These are phyloP conservation scores for Carpinus fangiana DNA, from an alignment of 306 rosid genomes.

Conservation along the genomic window DNA sequence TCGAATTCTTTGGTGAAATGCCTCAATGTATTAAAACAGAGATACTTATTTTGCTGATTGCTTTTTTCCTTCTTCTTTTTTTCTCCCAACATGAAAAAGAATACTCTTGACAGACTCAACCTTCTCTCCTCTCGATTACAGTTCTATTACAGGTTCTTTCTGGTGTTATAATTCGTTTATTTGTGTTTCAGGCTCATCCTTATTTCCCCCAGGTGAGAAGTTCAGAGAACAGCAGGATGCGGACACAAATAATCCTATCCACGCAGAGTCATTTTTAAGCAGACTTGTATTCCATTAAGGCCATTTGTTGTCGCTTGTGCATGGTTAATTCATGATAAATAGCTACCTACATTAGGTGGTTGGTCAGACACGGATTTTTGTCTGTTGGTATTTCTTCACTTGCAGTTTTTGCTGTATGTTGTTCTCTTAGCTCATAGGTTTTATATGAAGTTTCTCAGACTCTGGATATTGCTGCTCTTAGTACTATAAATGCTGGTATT, in stretches of 20 bases:
- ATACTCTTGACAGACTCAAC: not conserved
- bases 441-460: not conserved
- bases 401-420: not conserved
- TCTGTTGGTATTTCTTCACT: not conserved
- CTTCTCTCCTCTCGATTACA: not conserved
- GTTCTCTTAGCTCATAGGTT: not conserved
- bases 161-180: not conserved
- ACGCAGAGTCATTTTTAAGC: not conserved
- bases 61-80: not conserved
- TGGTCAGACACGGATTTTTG: constrained; percentile 1
- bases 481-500: not conserved
- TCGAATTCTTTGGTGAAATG: no score
- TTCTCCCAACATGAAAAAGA: no score
- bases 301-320: not conserved
- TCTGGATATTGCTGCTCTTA: not conserved
- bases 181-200: constrained; percentile 44
- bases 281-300: constrained; percentile 2
- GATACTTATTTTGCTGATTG: not conserved
- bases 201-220: constrained; percentile 52
- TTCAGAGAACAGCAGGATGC: constrained; percentile 44
- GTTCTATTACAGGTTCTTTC: not conserved
- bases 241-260: constrained; percentile 25
- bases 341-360: constrained; percentile 17
- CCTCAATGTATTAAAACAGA: not conserved
- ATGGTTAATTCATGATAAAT: not conserved